Evolutionary conservation across 2,329 filamentous ascomycete species (phyloP).

Genomic region (Penicillium sp.): DNA sequence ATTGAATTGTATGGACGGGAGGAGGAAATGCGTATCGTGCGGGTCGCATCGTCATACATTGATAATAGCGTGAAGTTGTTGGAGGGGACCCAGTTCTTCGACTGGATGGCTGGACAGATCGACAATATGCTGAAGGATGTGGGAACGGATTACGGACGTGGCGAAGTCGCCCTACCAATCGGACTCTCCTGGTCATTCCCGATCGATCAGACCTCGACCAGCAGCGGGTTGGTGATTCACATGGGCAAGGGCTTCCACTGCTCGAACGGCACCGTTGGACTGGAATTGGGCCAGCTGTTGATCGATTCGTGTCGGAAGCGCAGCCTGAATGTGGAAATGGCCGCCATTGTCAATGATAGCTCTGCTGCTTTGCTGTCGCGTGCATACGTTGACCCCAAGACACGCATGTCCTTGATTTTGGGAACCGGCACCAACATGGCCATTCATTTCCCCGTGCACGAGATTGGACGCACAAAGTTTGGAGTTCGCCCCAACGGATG

Average conservation of each 20-base stretch:
- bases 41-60: constrained; percentile 57
- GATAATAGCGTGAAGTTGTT: constrained; percentile 57
- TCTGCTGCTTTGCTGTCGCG: constrained; percentile 62
- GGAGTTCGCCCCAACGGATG: constrained; percentile 55
- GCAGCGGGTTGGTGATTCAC: constrained; percentile 56
- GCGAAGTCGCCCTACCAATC: constrained; percentile 51
- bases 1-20: constrained; percentile 55
- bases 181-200: constrained; percentile 68
- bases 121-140: constrained; percentile 52
- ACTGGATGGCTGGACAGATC: constrained; percentile 66
- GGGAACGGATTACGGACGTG: constrained; percentile 41
- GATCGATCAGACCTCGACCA: constrained; percentile 62
- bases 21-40: constrained; percentile 55
- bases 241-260: constrained; percentile 68
- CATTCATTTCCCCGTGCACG: constrained; percentile 59
- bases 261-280: constrained; percentile 58
- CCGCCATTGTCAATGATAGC: constrained; percentile 65
- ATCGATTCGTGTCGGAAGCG: constrained; percentile 57
- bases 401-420: constrained; percentile 63
- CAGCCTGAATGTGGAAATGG: constrained; percentile 58
- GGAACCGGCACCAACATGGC: constrained; percentile 66
- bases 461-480: constrained; percentile 58
- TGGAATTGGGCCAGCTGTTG: constrained; percentile 61
- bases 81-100: constrained; percentile 60
- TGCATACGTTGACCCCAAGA: constrained; percentile 61